Conservation (phyloP, 228 moss, liverwort and hornwort genomes). For the Sphagnum fallax region DNA sequence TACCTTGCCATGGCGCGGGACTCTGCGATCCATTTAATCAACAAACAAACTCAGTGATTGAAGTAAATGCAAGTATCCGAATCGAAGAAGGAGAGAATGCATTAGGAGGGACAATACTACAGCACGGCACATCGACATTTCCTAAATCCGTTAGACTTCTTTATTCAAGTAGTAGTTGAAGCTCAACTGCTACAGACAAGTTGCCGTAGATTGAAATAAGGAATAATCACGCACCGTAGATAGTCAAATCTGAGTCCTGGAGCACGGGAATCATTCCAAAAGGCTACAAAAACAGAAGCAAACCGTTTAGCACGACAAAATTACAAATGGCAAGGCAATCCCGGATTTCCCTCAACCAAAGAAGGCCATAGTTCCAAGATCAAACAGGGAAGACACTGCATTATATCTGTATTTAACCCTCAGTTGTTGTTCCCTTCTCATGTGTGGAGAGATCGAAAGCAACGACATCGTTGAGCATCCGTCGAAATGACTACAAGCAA, state of each 20-base stretch:
- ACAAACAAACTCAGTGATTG: too few relatives aligned
- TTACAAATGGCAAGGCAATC: background rate
- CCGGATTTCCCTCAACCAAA: background rate
- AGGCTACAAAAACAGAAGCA: conserved; percentile 1
- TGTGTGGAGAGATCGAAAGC: too few relatives aligned
- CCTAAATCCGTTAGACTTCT: background rate
- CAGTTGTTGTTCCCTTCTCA: background rate
- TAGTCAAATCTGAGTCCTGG: conserved; percentile 2
- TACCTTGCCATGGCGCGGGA: conserved; percentile 25
- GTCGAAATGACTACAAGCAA: too few relatives aligned
- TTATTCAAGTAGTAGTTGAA: background rate
- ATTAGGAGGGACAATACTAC: background rate
- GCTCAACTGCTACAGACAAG: too few relatives aligned
- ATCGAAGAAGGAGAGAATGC: background rate
- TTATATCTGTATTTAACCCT: background rate
- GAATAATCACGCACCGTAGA: background rate
- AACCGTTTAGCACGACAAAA: too few relatives aligned
- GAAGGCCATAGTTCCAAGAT: background rate
- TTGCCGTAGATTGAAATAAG: too few relatives aligned
- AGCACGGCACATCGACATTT: background rate
- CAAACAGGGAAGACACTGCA: background rate
- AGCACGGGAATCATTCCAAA: conserved; percentile 9
- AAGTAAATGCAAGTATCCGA: too few relatives aligned
- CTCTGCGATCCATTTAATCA: conserved; percentile 5
- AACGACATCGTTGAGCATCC: background rate